Base-by-base conservation (phyloP, 1,284 basidiomycete species). In the Grifola frondosa region DNA sequence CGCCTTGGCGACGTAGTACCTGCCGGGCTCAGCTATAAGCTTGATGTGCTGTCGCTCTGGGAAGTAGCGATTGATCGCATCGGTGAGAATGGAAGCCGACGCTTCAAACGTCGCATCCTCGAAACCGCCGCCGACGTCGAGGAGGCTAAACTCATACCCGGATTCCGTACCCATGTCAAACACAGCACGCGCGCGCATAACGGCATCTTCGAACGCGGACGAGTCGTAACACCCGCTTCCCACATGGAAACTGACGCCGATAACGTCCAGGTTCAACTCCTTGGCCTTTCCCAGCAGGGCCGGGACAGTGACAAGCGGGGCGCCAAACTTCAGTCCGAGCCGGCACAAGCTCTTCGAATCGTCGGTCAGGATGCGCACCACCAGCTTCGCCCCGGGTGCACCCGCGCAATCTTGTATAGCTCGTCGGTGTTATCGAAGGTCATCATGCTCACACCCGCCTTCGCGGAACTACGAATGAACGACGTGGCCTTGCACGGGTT, bases 391-490 rank as follows among this genome's bases (percentile, higher is more conserved):
- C 33, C 67, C 59, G 0, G 91, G 64, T 96, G 85, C 15, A 78
- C 74, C 34, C 87, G 84, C 34, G 90, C 84, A 54, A 99, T 83
- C 73, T 99, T 99, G 80, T 91, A 78, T n/a, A 99, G 74, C 66
- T 99, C 97, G 69, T 99, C 97, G 38, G 80, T 80, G 68, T 99
- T 99, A 73, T 99, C 97, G 62, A 99, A 99, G 0, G 96, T 98
- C 91, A 97, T 97, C 70, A 83, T 84, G 58, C 91, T 80, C 35
- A 99, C 93, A 19, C 88, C 86, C 21, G 76, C 68, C 52, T 78
- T 80, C 26, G 83, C 82, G 11, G 97, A 91, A 54, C 84, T 82
- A 44, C 93, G 89, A 54, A 99, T 81, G 69, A 97, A 97, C 7
- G 92, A 96, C 7, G 82, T 77, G 1, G 96, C 92, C 72, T 99